These are phyloP conservation scores for Vicia villosa DNA, from an alignment of 306 rosid genomes.

Conservation along the genomic window DNA sequence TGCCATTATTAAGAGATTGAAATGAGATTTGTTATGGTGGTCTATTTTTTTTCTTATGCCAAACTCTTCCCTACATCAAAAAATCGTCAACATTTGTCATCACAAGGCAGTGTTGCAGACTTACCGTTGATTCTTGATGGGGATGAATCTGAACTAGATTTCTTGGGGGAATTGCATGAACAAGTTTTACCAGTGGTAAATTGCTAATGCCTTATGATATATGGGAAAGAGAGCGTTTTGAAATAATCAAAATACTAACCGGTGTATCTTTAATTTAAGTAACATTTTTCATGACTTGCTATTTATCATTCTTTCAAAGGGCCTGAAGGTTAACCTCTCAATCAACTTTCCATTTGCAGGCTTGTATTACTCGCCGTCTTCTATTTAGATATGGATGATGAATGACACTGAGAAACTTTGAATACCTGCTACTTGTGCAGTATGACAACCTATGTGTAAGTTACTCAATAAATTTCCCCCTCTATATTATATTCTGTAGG, in stretches of 20 bases:
- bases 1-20: neutral
- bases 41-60: constrained; percentile 19
- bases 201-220: neutral
- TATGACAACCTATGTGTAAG: constrained; percentile 49
- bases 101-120: constrained; percentile 17
- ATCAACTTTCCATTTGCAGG: constrained; percentile 66
- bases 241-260: constrained; percentile 3
- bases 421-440: constrained; percentile 41
- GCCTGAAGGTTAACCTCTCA: constrained; percentile 34
- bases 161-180: neutral
- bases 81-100: constrained; percentile 17
- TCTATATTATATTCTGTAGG: neutral
- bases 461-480: neutral
- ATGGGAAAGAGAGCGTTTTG: neutral
- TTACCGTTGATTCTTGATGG: constrained; percentile 25
- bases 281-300: neutral
- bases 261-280: neutral
- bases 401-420: constrained; percentile 50
- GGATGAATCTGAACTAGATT: constrained; percentile 6
- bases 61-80: constrained; percentile 4
- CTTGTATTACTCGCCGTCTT: constrained; percentile 64
- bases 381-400: constrained; percentile 61
- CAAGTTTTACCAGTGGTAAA: neutral
- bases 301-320: constrained; percentile 14
- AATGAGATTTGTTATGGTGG: too few species aligned